Conservation (phyloP, 176 grass and related monocot genomes). For the Hordeum marinum region DNA sequence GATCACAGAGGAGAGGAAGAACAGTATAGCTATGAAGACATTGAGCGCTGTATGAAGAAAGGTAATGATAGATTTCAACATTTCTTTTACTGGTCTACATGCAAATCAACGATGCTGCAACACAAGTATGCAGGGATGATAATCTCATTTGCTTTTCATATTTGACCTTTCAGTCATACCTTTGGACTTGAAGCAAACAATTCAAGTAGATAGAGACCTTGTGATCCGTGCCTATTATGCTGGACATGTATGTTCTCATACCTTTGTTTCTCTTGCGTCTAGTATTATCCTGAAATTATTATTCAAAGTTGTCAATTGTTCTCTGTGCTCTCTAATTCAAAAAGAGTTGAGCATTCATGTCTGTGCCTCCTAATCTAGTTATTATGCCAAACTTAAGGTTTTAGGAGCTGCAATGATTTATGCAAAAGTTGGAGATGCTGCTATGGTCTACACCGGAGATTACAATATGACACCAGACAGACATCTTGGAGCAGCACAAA, state of each 20-base stretch:
- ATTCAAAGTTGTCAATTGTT: background rate
- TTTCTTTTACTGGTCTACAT: constrained; percentile 12
- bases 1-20: constrained; percentile 78
- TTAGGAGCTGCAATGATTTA: constrained; percentile 97
- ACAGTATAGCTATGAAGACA: constrained; percentile 71
- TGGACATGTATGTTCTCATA: constrained; percentile 69
- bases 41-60: constrained; percentile 82
- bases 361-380: constrained; percentile 17
- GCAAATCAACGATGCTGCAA: background rate
- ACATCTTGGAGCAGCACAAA: constrained; percentile 96
- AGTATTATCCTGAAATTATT: background rate
- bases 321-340: background rate
- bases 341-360: constrained; percentile 7
- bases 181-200: constrained; percentile 81
- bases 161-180: constrained; percentile 63
- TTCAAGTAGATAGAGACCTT: constrained; percentile 94
- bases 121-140: background rate
- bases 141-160: constrained; percentile 13
- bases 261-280: background rate
- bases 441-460: constrained; percentile 90
- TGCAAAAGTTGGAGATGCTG: constrained; percentile 69
- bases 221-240: constrained; percentile 92
- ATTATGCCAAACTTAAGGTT: constrained; percentile 48
- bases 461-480: constrained; percentile 99
- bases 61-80: constrained; percentile 36